phyloP scores from a whole-genome alignment of 140 eudicot species.

The Erigeron philadelphicus region DNA sequence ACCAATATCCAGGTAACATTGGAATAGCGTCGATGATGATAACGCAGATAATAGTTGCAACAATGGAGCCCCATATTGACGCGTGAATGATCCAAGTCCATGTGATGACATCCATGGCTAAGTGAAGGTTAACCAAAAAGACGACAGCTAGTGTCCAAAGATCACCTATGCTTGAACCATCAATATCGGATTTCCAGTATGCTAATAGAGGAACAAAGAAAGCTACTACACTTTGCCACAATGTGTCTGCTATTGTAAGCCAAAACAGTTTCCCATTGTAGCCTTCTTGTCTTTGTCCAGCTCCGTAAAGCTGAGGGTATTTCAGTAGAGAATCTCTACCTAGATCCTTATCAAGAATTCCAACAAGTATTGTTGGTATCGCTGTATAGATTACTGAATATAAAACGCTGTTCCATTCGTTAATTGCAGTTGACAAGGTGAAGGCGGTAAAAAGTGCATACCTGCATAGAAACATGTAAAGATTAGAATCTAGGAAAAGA shows the following conservation, averaged over 20 bases:
- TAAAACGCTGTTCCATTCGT: conserved; percentile 88
- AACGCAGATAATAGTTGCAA: conserved; percentile 71
- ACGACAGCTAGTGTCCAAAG: conserved; percentile 87
- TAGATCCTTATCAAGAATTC: conserved; percentile 78
- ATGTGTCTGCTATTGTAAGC: conserved; percentile 65
- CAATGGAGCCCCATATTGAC: conserved; percentile 79
- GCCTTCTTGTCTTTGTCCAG: conserved; percentile 77
- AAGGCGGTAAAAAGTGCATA: conserved; percentile 60
- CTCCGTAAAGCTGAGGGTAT: conserved; percentile 72
- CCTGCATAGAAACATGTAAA: conserved; percentile 43
- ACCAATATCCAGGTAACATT: conserved; percentile 82
- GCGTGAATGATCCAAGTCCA: conserved; percentile 87
- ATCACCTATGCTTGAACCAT: conserved; percentile 71
- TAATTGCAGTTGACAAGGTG: conserved; percentile 76
- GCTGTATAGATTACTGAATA: conserved; percentile 79
- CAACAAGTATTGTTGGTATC: conserved; percentile 74
- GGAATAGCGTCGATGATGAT: conserved; percentile 65
- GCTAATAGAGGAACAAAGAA: conserved; percentile 64
- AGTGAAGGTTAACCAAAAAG: conserved; percentile 68
- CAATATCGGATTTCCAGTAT: conserved; percentile 59
- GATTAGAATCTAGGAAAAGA: conserved; percentile 17
- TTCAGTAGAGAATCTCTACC: conserved; percentile 53
- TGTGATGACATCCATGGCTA: conserved; percentile 81
- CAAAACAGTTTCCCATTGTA: conserved; percentile 66
- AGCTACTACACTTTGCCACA: conserved; percentile 86